These are phyloP conservation scores for Saccharomyces hybrid DNA, from an alignment of 1,139 yeast genomes.

Conservation along the genomic window DNA sequence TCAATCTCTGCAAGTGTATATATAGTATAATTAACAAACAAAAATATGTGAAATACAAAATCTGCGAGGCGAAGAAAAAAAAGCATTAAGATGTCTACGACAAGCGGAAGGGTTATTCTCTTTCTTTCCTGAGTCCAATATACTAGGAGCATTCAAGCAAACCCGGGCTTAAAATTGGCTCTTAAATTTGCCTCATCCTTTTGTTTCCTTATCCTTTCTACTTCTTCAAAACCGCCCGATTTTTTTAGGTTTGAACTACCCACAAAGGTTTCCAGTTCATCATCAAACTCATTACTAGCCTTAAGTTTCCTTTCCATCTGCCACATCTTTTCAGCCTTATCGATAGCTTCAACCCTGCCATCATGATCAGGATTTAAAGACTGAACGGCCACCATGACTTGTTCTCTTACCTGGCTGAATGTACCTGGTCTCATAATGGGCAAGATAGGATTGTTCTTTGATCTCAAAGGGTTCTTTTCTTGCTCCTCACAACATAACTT, in stretches of 20 bases:
- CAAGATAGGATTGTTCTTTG: slow-evolving; percentile 33
- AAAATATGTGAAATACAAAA: background rate
- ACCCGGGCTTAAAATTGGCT: slow-evolving; percentile 32
- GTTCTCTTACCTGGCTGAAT: slow-evolving; percentile 63
- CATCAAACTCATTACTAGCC: slow-evolving; percentile 61
- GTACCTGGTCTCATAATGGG: slow-evolving; percentile 66
- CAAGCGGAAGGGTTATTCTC: background rate
- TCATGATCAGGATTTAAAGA: slow-evolving; percentile 80
- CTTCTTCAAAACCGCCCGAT: slow-evolving; percentile 82
- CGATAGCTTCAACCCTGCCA: slow-evolving; percentile 76
- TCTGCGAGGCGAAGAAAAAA: background rate
- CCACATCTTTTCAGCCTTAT: slow-evolving; percentile 75
- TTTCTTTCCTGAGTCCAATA: background rate
- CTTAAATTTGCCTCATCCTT: slow-evolving; percentile 65
- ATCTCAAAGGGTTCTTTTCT: slow-evolving; percentile 40
- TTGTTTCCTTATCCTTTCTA: slow-evolving; percentile 59
- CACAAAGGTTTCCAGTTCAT: slow-evolving; percentile 82
- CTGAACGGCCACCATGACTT: slow-evolving; percentile 70
- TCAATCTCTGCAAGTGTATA: slow-evolving; percentile 3
- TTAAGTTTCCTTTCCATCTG: slow-evolving; percentile 60
- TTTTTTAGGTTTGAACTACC: slow-evolving; percentile 65
- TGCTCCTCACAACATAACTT: slow-evolving; percentile 79
- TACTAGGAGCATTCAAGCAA: background rate
- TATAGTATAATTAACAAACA: slow-evolving; percentile 1
- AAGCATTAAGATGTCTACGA: background rate